Conservation (phyloP, 176 grass and related monocot genomes). For the Paspalum vaginatum region DNA sequence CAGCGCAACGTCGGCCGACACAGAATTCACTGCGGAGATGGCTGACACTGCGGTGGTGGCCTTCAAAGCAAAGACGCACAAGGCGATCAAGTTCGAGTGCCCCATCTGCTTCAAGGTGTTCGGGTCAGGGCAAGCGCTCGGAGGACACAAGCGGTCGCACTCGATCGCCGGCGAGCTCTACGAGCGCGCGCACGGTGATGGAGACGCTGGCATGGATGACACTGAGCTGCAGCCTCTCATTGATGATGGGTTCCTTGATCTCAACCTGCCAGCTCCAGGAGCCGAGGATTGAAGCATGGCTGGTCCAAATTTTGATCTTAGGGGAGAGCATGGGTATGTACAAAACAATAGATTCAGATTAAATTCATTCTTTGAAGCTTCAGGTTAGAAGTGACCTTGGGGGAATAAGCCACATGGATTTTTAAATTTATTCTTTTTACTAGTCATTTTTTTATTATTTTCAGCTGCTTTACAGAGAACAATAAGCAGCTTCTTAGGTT, state of each 20-base stretch:
- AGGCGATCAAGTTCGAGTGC: constrained; percentile 47
- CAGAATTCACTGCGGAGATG: neutral
- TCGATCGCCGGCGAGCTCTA: constrained; percentile 43
- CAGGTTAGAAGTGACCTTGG: constrained; percentile 25
- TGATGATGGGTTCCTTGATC: constrained; percentile 49
- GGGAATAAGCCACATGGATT: neutral
- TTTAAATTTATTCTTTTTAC: neutral
- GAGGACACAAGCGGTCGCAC: constrained; percentile 69
- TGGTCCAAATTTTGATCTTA: neutral
- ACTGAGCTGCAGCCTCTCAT: neutral
- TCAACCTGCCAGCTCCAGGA: constrained; percentile 65
- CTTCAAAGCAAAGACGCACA: constrained; percentile 8
- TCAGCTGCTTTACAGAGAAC: neutral
- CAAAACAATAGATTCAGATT: constrained; percentile 30
- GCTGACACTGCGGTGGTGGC: neutral
- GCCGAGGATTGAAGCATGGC: constrained; percentile 42
- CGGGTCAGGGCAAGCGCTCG: constrained; percentile 56
- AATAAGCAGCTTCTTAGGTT: constrained; percentile 36
- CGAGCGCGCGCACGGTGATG: neutral
- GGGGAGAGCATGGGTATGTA: neutral
- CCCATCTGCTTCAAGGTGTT: constrained; percentile 62
- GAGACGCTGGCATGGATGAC: neutral
- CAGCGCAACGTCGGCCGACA: neutral
- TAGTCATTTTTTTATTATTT: neutral
- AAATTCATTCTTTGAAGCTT: constrained; percentile 39